Evolutionary conservation across 331 rosid genomes (phyloP), one percentile per base, ranked within the genome.

Genomic region (Stylosanthes scabra): DNA sequence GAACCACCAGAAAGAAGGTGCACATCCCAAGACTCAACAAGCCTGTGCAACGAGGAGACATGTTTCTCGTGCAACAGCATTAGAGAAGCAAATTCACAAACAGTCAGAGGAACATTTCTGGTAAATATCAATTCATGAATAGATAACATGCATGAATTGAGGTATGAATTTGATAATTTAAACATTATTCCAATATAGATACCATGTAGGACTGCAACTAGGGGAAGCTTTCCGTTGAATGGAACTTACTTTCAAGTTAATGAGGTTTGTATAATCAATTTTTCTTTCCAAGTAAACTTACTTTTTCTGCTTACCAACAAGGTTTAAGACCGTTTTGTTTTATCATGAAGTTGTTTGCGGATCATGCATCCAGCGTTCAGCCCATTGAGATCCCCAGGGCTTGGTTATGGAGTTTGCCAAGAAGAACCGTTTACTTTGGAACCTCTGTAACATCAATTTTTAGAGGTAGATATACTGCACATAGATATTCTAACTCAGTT

Each of bases 241-340:
- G 99, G 99, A 14, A 94, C 99, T 40, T 94, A 94, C 85, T 94
- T 94, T 70, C 99, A 94, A 83, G 99, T 94, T 44, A 94, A 94
- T 34, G 99, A 94, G 93, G 97, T 71, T 75, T 74, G 88, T 49
- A 37, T 41, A 68, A 72, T 41, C 63, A 37, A 69, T 52, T 34
- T 34, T 34, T 63, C 16, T 64, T 46, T 59, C 25, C 45, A 51
- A 51, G 74, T 65, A 27, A 42, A 51, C 60, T 67, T 72, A 49
- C 68, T 62, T 60, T 83, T 63, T 71, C 16, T 57, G 57, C 25
- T 72, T 61, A 47, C 72, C 11, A 9, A 49, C 31, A 77, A 74
- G 46, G 13, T 65, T 80, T 34, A 45, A 68, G 69, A 68, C 39
- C 14, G 7, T 59, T 70, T 63, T 74, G 74, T n/a, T n/a, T 77